These are phyloP conservation scores for Citropsis articulata DNA, from an alignment of 345 rosid species.

Conservation along the genomic window DNA sequence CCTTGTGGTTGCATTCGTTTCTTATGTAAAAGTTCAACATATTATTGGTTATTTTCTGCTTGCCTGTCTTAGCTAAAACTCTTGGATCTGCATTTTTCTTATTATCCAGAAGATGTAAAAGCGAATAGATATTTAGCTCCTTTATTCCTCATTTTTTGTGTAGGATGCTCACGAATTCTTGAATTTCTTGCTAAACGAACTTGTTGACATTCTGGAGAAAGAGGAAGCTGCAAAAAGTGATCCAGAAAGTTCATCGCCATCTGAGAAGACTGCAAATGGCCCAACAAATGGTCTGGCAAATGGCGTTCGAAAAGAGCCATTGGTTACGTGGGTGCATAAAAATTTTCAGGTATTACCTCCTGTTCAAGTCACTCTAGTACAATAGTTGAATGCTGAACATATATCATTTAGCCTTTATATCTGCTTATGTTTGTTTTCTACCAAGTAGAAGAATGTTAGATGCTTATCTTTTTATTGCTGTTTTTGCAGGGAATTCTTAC, in stretches of 20 bases:
- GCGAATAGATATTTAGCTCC: slow-evolving; percentile 1
- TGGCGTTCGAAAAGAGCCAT: slow-evolving; percentile 81
- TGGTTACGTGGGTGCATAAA: slow-evolving; percentile 97
- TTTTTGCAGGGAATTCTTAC: slow-evolving; percentile 88
- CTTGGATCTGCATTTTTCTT: not conserved
- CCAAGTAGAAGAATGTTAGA: not conserved
- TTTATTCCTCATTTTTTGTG: slow-evolving; percentile 13
- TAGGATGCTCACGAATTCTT: slow-evolving; percentile 99
- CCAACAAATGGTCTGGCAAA: slow-evolving; percentile 56
- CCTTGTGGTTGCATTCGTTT: not conserved
- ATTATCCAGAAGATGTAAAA: not conserved
- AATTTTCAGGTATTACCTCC: slow-evolving; percentile 74
- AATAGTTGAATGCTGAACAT: not conserved
- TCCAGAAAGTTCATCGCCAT: slow-evolving; percentile 67
- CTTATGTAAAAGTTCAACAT: not conserved
- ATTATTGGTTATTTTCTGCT: slow-evolving; percentile 9
- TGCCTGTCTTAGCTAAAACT: not conserved
- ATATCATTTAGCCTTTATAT: not conserved
- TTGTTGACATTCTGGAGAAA: slow-evolving; percentile 96
- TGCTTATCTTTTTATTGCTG: slow-evolving; percentile 20
- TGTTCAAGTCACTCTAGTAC: not conserved
- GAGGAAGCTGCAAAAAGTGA: slow-evolving; percentile 81
- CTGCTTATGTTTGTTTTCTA: not conserved
- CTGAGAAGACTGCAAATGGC: slow-evolving; percentile 82
- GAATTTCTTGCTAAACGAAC: slow-evolving; percentile 96